Percentiles rank a stretch among this genome's conserved stretches.
Conservation (phyloP, 306 rosid genomes). For the Quercus mongolica region DNA sequence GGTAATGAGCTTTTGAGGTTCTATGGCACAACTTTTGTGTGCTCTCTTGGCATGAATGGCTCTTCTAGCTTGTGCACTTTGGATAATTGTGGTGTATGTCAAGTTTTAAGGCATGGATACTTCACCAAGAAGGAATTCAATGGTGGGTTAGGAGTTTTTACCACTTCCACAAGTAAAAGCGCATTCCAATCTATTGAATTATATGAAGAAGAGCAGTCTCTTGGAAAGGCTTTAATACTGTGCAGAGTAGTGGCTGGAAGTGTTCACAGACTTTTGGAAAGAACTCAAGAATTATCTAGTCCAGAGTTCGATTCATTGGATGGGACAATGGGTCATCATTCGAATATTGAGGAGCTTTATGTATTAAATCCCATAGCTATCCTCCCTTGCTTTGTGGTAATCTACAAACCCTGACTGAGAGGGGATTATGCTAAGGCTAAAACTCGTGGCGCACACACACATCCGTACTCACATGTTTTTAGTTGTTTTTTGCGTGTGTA, state of each 20-base stretch:
- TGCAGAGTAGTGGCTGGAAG: slow-evolving; percentile 75
- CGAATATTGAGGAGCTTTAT: slow-evolving; percentile 37
- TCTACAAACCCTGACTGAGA: slow-evolving; percentile 13
- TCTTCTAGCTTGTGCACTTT: slow-evolving; percentile 35
- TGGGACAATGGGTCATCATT: slow-evolving; percentile 18
- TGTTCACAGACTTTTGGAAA: slow-evolving; percentile 20
- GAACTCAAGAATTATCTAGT: slow-evolving; percentile 22
- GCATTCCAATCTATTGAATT: slow-evolving; percentile 36
- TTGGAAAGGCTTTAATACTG: slow-evolving; percentile 43
- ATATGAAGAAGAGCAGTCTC: slow-evolving; percentile 4
- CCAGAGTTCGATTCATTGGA: slow-evolving; percentile 45
- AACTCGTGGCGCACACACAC: no score
- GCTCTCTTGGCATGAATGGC: slow-evolving; percentile 44
- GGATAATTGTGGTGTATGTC: slow-evolving; percentile 47
- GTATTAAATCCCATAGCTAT: slow-evolving; percentile 45
- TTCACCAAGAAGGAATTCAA: slow-evolving; percentile 20
- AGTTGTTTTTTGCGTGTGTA: no score
- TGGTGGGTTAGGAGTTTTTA: slow-evolving; percentile 31
- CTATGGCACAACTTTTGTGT: slow-evolving; percentile 55
- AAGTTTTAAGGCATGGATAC: slow-evolving; percentile 52
- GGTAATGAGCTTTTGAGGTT: slow-evolving; percentile 73
- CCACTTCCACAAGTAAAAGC: slow-evolving; percentile 41
- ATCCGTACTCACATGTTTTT: no score
- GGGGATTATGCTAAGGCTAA: no score
- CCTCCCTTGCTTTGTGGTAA: slow-evolving; percentile 63